A percentile compares a stretch with the other conserved stretches of the same genome.
Evolutionary conservation across 768 basidiomycete genomes (phyloP).

Genomic region (Lepiota subincarnata): DNA sequence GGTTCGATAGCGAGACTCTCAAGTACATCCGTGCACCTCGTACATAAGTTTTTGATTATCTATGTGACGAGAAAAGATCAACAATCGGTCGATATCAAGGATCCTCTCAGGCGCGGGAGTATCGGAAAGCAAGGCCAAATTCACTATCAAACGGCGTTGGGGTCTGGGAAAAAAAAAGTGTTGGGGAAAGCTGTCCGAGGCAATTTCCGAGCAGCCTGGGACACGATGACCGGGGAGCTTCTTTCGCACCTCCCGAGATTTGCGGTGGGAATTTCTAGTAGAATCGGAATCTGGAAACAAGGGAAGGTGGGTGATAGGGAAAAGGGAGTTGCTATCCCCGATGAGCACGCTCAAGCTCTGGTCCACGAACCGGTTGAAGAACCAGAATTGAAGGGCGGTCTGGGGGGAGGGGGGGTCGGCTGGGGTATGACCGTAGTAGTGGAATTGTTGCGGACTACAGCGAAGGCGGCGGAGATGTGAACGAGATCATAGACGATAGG

Average conservation of each 20-base stretch:
- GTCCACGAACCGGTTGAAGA: background rate
- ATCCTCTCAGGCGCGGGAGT: no score
- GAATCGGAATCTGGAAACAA: constrained; percentile 1
- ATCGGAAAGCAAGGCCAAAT: background rate
- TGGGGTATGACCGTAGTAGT: background rate
- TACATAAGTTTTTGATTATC: no score
- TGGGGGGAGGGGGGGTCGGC: background rate
- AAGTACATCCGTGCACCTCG: background rate
- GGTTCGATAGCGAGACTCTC: background rate
- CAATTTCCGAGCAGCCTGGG: constrained; percentile 10
- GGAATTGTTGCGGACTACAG: background rate
- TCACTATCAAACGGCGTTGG: background rate
- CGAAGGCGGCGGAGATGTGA: background rate
- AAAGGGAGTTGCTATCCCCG: constrained; percentile 7
- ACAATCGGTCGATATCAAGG: no score
- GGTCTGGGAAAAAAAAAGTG: constrained; percentile 1
- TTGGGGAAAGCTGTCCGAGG: background rate
- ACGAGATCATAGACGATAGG: background rate
- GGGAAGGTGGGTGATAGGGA: constrained; percentile 2
- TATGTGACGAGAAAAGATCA: no score
- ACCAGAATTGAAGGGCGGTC: background rate
- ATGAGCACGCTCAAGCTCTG: background rate
- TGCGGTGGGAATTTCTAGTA: constrained; percentile 10
- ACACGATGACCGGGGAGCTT: constrained; percentile 9
- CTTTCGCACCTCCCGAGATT: constrained; percentile 10